phyloP scores from a whole-genome alignment of 2,329 filamentous ascomycete genomes.

The Cytospora schulzeri region DNA sequence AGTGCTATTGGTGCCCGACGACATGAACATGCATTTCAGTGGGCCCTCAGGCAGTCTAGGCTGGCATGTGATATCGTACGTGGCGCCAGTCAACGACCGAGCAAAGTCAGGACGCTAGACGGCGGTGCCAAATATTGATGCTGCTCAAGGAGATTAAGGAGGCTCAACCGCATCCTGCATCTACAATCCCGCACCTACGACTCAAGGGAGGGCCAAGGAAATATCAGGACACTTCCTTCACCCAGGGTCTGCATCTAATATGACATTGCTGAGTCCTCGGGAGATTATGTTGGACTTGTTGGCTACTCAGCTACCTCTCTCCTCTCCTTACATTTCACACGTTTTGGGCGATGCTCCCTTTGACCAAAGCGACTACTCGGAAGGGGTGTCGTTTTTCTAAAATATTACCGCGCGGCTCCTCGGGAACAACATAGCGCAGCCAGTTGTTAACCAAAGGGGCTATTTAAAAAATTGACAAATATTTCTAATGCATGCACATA shows the following conservation, averaged over 20 bases:
- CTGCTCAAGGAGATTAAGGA: not conserved
- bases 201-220: not conserved
- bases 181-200: not conserved
- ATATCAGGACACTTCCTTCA: not conserved
- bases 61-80: slow-evolving; percentile 37
- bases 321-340: not conserved
- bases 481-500: slow-evolving; percentile 4
- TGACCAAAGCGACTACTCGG: not conserved
- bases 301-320: not conserved
- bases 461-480: slow-evolving; percentile 10
- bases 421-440: not conserved
- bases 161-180: not conserved
- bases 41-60: slow-evolving; percentile 40
- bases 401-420: slow-evolving; percentile 8
- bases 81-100: slow-evolving; percentile 41
- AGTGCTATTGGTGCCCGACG: slow-evolving; percentile 35
- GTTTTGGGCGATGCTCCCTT: not conserved
- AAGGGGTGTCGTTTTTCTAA: not conserved
- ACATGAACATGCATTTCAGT: slow-evolving; percentile 33
- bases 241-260: not conserved
- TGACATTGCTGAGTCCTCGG: not conserved
- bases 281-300: not conserved
- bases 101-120: slow-evolving; percentile 17
- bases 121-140: slow-evolving; percentile 4
- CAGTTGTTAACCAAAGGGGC: not conserved